Evolutionary conservation across 1,284 basidiomycete genomes (phyloP).

Genomic region (Bothia castanella): DNA sequence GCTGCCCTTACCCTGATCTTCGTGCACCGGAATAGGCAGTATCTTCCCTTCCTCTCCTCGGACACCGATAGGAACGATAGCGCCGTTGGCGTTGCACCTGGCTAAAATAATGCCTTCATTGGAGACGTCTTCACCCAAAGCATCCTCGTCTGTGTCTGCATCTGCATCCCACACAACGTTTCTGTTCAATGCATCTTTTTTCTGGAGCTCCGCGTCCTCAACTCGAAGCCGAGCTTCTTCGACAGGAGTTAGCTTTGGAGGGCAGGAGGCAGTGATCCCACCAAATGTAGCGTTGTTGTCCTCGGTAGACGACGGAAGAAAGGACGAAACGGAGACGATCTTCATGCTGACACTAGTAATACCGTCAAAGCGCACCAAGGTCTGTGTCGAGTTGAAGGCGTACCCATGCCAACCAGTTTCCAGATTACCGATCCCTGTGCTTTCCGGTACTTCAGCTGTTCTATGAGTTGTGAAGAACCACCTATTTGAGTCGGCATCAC

Average conservation of each 20-base stretch:
- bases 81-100: slow-evolving; percentile 18
- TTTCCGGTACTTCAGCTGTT: slow-evolving; percentile 64
- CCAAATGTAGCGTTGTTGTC: slow-evolving; percentile 56
- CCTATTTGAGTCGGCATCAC: slow-evolving; percentile 61
- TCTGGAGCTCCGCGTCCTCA: slow-evolving; percentile 55
- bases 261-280: slow-evolving; percentile 43
- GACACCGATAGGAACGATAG: slow-evolving; percentile 45
- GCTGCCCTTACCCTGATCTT: slow-evolving; percentile 26
- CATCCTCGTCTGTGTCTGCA: slow-evolving; percentile 49
- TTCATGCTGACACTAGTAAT: slow-evolving; percentile 56
- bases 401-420: slow-evolving; percentile 71
- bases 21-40: slow-evolving; percentile 34
- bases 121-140: slow-evolving; percentile 46
- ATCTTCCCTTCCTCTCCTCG: slow-evolving; percentile 45
- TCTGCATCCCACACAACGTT: slow-evolving; percentile 52
- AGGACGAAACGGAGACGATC: slow-evolving; percentile 66
- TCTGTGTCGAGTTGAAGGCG: slow-evolving; percentile 17
- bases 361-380: slow-evolving; percentile 8
- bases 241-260: slow-evolving; percentile 46
- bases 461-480: slow-evolving; percentile 77
- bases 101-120: slow-evolving; percentile 42
- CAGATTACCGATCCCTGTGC: slow-evolving; percentile 60
- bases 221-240: slow-evolving; percentile 52
- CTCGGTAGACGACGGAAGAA: slow-evolving; percentile 61
- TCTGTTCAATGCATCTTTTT: slow-evolving; percentile 41